These are phyloP conservation scores for Cucurbita pepo DNA, from an alignment of 306 rosid genomes.

Conservation along the genomic window DNA sequence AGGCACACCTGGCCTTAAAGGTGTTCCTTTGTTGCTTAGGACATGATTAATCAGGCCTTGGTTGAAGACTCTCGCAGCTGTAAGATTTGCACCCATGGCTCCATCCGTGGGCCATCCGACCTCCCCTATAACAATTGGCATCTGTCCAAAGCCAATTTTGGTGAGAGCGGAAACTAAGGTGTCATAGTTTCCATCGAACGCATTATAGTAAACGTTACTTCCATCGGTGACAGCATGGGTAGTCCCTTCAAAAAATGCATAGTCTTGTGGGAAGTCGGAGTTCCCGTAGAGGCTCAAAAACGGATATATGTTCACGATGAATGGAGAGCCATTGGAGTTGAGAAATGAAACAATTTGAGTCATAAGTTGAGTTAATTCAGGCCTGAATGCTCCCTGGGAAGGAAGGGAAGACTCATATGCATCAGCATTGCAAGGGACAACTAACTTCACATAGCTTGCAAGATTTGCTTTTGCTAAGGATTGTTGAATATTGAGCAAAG, in stretches of 20 bases:
- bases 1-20: conserved; percentile 58
- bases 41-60: conserved; percentile 75
- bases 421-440: conserved; percentile 96
- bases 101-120: conserved; percentile 97
- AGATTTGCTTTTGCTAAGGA: conserved; percentile 72
- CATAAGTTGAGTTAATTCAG: conserved; percentile 59
- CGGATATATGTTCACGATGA: conserved; percentile 87
- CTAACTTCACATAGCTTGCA: conserved; percentile 69
- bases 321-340: conserved; percentile 84
- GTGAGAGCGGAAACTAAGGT: conserved; percentile 68
- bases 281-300: conserved; percentile 80
- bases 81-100: conserved; percentile 57
- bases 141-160: conserved; percentile 82
- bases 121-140: conserved; percentile 82
- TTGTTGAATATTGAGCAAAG: conserved; percentile 63
- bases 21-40: conserved; percentile 60
- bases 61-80: conserved; percentile 77
- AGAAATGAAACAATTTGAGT: conserved; percentile 67
- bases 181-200: conserved; percentile 92
- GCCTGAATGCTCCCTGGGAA: conserved; percentile 83
- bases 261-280: conserved; percentile 78
- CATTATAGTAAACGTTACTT: conserved; percentile 64
- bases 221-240: conserved; percentile 78
- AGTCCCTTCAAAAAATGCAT: conserved; percentile 88
- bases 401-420: conserved; percentile 74